Conservation (phyloP, 2,329 filamentous ascomycete genomes). For the Colletotrichum siamense region DNA sequence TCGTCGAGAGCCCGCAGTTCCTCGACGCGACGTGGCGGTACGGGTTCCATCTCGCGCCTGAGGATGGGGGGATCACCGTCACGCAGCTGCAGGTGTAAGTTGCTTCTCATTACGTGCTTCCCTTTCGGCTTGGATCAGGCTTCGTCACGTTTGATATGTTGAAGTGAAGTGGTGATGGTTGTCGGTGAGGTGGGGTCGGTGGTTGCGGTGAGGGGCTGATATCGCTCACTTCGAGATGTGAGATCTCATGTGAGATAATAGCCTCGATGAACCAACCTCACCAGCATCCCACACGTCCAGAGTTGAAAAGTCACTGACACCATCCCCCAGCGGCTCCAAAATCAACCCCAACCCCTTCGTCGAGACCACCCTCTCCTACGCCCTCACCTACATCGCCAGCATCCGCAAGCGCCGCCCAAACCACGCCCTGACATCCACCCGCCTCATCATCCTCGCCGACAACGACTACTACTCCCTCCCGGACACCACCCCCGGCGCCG, state of each 20-base stretch:
- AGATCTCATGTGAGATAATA: neutral
- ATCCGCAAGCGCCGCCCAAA: slow-evolving; percentile 40
- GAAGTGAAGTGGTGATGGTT: neutral
- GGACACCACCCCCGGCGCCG: slow-evolving; percentile 33
- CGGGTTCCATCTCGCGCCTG: slow-evolving; percentile 72
- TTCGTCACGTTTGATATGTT: neutral
- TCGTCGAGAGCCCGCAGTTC: slow-evolving; percentile 93
- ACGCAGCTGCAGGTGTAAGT: slow-evolving; percentile 81
- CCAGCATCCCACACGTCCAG: neutral
- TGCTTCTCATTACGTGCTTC: slow-evolving; percentile 6
- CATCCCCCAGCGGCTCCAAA: slow-evolving; percentile 11
- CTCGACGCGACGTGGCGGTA: slow-evolving; percentile 87
- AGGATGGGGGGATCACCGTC: slow-evolving; percentile 80
- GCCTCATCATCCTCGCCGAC: slow-evolving; percentile 89
- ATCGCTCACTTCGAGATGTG: neutral
- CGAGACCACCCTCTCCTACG: slow-evolving; percentile 88
- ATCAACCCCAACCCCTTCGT: slow-evolving; percentile 77
- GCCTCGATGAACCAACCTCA: neutral
- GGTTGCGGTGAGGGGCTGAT: neutral
- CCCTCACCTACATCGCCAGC: slow-evolving; percentile 77
- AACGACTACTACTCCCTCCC: slow-evolving; percentile 93
- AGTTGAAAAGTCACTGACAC: neutral
- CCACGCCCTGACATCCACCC: slow-evolving; percentile 67
- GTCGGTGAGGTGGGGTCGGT: neutral
- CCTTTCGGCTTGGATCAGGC: neutral